Percentiles rank a stretch among this genome's conserved stretches.
Evolutionary conservation across 108 stramenopile genomes (phyloP).

Genomic region (Schizochytrium sp.): DNA sequence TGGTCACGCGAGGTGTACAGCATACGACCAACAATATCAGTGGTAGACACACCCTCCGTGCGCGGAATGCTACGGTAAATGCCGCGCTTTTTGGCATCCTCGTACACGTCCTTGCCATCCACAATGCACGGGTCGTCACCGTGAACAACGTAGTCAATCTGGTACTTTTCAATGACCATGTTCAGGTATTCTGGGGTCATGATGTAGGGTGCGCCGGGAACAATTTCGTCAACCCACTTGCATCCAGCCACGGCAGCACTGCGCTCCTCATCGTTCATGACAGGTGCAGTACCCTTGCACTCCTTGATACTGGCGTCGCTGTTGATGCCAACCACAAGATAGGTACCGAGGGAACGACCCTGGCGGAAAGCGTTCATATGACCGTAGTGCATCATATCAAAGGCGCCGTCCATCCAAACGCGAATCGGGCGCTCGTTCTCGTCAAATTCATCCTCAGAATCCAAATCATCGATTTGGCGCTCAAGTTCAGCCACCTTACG

Average conservation of each 20-base stretch:
- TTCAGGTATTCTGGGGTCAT: conserved; percentile 94
- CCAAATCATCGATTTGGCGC: conserved; percentile 35
- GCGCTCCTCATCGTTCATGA: conserved; percentile 94
- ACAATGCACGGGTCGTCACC: conserved; percentile 98
- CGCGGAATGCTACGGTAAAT: conserved; percentile 86
- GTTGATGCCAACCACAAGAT: conserved; percentile 96
- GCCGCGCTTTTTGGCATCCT: conserved; percentile 67
- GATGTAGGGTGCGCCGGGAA: conserved; percentile 94
- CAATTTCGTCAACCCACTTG: conserved; percentile 98
- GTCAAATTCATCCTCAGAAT: conserved; percentile 15
- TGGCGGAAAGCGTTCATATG: conserved; percentile 98
- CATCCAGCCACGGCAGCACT: conserved; percentile 91
- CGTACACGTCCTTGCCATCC: conserved; percentile 78
- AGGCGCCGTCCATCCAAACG: conserved; percentile 80
- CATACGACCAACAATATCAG: conserved; percentile 99
- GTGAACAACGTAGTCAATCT: conserved; percentile 94
- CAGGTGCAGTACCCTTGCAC: conserved; percentile 91
- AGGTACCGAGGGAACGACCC: conserved; percentile 90
- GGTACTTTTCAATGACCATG: conserved; percentile 86
- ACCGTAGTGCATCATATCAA: conserved; percentile 81
- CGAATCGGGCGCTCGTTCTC: conserved; percentile 33
- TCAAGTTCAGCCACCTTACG: conserved; percentile 47
- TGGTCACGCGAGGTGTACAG: conserved; percentile 90
- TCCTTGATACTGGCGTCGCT: conserved; percentile 90
- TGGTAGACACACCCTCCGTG: conserved; percentile 99